phyloP scores from a whole-genome alignment of 768 basidiomycete species.

The Serendipita sp. region DNA sequence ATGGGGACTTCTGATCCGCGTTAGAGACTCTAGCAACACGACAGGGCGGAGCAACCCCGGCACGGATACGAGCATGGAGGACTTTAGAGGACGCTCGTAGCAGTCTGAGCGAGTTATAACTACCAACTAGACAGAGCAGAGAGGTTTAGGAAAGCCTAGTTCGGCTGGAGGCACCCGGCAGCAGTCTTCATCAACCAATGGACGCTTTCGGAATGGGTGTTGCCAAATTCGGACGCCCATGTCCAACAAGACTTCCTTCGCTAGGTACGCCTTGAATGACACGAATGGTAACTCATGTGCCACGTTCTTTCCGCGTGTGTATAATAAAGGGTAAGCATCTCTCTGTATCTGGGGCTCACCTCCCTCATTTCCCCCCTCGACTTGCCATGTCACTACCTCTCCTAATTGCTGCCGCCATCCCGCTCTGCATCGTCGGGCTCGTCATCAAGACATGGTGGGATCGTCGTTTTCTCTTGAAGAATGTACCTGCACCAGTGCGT shows the following conservation, averaged over 20 bases:
- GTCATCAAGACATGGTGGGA: conserved; percentile 5
- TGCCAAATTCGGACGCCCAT: no score
- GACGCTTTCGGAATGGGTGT: neutral
- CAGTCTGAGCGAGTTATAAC: neutral
- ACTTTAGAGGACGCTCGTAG: neutral
- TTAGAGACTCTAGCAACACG: neutral
- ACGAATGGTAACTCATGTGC: neutral
- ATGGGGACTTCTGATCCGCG: conserved; percentile 7
- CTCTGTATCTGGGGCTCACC: neutral
- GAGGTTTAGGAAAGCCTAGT: neutral
- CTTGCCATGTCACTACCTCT: conserved; percentile 1
- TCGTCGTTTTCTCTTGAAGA: neutral
- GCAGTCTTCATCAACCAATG: neutral
- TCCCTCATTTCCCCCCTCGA: neutral
- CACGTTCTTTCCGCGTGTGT: neutral
- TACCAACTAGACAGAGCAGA: neutral
- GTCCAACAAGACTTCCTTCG: no score
- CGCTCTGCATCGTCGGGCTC: neutral
- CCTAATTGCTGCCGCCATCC: neutral
- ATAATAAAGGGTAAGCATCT: neutral
- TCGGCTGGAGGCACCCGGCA: neutral
- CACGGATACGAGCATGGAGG: neutral
- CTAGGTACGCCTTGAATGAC: neutral
- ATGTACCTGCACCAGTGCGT: neutral
- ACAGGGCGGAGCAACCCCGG: neutral